Evolutionary conservation across 176 grass and related monocot genomes (phyloP), one percentile per base, ranked within the genome.

Genomic region (Thinopyrum elongatum): DNA sequence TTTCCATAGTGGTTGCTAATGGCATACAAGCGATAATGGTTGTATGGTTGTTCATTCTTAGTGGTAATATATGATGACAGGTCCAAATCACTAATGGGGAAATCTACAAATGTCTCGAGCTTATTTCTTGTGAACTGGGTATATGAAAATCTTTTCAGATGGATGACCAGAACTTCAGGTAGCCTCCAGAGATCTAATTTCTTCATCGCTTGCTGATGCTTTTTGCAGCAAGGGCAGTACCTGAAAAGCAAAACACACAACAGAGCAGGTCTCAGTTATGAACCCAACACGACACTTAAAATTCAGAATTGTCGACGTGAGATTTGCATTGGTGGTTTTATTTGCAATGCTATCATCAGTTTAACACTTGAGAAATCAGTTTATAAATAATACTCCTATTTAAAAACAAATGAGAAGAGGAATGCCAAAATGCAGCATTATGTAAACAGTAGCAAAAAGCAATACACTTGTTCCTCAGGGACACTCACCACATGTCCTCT

Each of bases 181-280:
- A 94, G 81, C 82, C 90, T 94, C 97, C 97, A 99, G 26, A 99
- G 86, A 87, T 96, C 94, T 76, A 99, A 75, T 88, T 99, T 99
- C 85, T 99, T 99, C 76, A 89, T 91, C 1, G 92, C 97, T 75
- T 99, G 92, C 28, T 94, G 92, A 88, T 96, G 92, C 90, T 87
- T 92, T 89, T 97, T 97, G 85, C 94, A 97, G 82, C 86, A 75
- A 5, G 97, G 94, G 80, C 97, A 97, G 60, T 93, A 99, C 97
- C 97, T 96, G 81, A 85, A 84, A 63, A 74, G 25, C 64, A 88
- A 83, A 86, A 51, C 34, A 77, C 12, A 49, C 17, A 75, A 79
- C 8, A 83, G 79, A 36, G 63, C 23, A 3, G 21, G 71, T 58
- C 59, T 64, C 35, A 70, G 57, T 88, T 55, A 84, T 78, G 78